Evolutionary conservation across 768 basidiomycete species (phyloP), one percentile per base, ranked within the genome.

Genomic region (Boletus sp.): DNA sequence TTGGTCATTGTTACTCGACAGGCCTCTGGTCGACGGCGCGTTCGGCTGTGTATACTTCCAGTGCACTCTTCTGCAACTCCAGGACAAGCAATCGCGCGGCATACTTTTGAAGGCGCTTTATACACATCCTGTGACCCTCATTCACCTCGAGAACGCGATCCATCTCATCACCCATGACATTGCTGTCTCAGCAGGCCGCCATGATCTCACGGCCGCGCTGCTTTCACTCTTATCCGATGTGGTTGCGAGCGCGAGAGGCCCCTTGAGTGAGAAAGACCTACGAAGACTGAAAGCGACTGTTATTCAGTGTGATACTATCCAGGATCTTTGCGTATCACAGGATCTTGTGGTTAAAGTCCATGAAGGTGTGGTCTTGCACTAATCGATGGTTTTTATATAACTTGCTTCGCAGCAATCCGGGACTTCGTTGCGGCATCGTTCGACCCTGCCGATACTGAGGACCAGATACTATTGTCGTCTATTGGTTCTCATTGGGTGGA

Each of bases 11-110:
- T 2, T 39, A 33, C 12, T 33, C 49, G 10, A 36, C 30, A 69
- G 67, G 61, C 49, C 53, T 37, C 36, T 37, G 11, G 11, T 47
- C 18, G 61, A 64, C 1, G 61, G 52, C 7, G 35, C 60, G 3
- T 87, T 86, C 57, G 78, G 77, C 18, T 75, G 71, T 67, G 56
- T 84, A 17, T 83, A 81, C 63, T 52, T 79, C 8, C 76, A 76
- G 24, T 68, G 66, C 41, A 48, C 52, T 7, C 60, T 67, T 29
- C 44, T 28, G 4, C 61, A 65, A 4, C 35, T 77, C 11, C 61
- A 47, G 9, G 62, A 72, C 36, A 30, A 3, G 20, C 36, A 40
- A 18, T 58, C 51, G 20, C 75, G 76, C 9, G 56, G 65, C 11
- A 64, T 75, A 35, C 72, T 86, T 4, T 58, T 76, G 12, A 68